Evolutionary conservation across 768 basidiomycete genomes (phyloP).

Genomic region (Trametes villosa): DNA sequence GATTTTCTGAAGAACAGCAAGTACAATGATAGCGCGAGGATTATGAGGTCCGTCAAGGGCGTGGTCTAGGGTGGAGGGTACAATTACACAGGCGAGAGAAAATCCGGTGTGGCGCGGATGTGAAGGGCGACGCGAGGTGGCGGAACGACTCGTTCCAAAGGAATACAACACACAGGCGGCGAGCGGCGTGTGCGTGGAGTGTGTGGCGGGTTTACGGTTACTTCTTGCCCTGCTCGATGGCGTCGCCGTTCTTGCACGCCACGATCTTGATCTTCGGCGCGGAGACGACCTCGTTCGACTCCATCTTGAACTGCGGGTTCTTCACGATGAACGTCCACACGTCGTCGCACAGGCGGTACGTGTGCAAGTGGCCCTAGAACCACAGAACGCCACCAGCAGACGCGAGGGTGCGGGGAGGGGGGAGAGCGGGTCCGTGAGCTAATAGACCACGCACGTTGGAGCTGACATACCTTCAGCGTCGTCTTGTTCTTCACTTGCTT

Average conservation of each 20-base stretch:
- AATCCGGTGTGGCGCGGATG: neutral
- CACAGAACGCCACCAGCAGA: neutral
- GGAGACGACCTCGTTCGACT: conserved; percentile 77
- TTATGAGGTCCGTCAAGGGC: conserved; percentile 14
- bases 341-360: conserved; percentile 92
- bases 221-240: conserved; percentile 83
- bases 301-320: conserved; percentile 94
- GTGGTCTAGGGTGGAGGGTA: conserved; percentile 10
- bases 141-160: too few relatives aligned
- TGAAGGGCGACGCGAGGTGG: neutral
- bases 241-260: conserved; percentile 95
- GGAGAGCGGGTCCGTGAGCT: conserved; percentile 6
- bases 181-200: neutral
- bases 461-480: conserved; percentile 72
- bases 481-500: conserved; percentile 96
- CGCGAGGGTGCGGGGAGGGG: neutral
- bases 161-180: too few relatives aligned
- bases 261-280: conserved; percentile 93
- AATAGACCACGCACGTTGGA: conserved; percentile 8
- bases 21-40: conserved; percentile 11
- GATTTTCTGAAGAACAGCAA: neutral
- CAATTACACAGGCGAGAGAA: conserved; percentile 8
- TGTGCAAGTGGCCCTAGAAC: conserved; percentile 78
- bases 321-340: conserved; percentile 99
- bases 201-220: conserved; percentile 30